These are phyloP conservation scores for Neoboletus magnificus DNA, from an alignment of 768 basidiomycete species.

Conservation along the genomic window DNA sequence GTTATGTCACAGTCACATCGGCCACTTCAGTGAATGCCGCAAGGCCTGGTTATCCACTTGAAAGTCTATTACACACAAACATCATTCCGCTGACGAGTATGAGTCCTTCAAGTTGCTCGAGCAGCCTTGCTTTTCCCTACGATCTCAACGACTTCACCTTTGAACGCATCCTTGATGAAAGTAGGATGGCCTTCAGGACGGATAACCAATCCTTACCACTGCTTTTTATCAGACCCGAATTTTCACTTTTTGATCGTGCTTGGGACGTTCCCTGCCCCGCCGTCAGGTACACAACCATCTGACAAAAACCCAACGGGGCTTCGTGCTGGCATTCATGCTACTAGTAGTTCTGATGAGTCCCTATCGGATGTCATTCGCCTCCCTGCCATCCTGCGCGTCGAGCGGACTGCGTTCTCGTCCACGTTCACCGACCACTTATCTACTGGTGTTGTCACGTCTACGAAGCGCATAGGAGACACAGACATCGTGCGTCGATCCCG, in stretches of 20 bases:
- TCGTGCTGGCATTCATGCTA: background rate
- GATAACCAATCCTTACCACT: background rate
- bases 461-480: conserved; percentile 53
- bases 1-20: conserved; percentile 25
- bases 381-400: conserved; percentile 69
- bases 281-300: background rate
- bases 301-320: background rate
- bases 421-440: conserved; percentile 37
- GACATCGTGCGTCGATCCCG: conserved; percentile 56
- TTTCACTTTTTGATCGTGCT: conserved; percentile 64
- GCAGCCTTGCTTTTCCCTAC: background rate
- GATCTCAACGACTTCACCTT: conserved; percentile 44
- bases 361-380: conserved; percentile 26
- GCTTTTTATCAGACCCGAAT: conserved; percentile 45
- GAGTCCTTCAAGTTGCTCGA: background rate
- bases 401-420: conserved; percentile 67
- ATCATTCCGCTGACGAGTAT: background rate
- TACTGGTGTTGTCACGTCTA: conserved; percentile 37
- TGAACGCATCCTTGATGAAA: conserved; percentile 56
- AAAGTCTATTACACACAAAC: background rate
- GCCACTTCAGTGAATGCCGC: no score
- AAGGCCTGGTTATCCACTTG: background rate
- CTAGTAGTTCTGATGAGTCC: background rate
- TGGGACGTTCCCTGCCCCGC: conserved; percentile 50
- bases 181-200: conserved; percentile 14